phyloP scores from a whole-genome alignment of 1,284 basidiomycete species.

The Leccinum subspadiceum region DNA sequence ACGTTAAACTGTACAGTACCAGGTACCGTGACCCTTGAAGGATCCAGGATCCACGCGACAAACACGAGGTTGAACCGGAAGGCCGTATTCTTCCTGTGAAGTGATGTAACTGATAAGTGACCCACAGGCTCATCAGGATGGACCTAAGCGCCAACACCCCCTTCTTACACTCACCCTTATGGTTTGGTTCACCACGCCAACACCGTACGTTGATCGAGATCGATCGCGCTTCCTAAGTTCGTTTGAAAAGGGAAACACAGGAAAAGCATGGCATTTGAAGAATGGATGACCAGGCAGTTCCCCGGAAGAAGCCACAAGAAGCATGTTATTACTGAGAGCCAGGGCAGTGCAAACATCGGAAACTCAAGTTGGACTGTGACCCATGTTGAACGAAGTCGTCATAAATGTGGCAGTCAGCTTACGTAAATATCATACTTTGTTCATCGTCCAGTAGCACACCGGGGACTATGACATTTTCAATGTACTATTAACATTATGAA shows the following conservation, averaged over 20 bases:
- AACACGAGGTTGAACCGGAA: neutral
- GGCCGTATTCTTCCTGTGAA: neutral
- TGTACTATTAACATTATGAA: no score
- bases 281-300: neutral
- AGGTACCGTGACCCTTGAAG: no score
- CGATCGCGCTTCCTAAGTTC: neutral
- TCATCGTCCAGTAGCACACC: neutral
- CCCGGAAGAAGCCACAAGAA: neutral
- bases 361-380: no score
- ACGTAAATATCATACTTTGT: no score
- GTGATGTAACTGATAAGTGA: neutral
- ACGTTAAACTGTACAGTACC: no score
- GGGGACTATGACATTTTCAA: no score
- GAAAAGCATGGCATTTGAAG: neutral
- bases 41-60: neutral
- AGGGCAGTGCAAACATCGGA: neutral
- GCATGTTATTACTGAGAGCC: neutral
- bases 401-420: no score
- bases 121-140: neutral
- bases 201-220: neutral
- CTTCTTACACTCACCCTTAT: neutral
- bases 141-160: neutral
- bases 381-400: no score
- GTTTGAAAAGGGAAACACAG: neutral
- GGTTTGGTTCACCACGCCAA: neutral